phyloP scores from a whole-genome alignment of 2,329 filamentous ascomycete species.

The Sporothrix euskadiensis region DNA sequence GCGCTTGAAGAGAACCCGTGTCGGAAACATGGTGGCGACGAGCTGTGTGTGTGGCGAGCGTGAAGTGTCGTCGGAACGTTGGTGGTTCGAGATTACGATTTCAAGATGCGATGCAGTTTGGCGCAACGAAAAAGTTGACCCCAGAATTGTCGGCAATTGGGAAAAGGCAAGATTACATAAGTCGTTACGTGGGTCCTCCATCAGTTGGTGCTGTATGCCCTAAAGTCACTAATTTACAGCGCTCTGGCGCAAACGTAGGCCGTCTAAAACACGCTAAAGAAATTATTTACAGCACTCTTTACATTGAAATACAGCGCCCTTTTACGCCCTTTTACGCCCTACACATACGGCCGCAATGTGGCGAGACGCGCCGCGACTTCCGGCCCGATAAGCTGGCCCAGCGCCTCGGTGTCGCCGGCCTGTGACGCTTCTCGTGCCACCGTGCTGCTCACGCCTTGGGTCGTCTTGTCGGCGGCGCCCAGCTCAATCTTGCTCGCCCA shows the following conservation, averaged over 20 bases:
- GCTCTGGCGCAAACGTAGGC: not conserved
- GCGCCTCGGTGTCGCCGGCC: conserved; percentile 46
- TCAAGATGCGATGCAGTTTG: not conserved
- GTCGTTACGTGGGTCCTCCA: not conserved
- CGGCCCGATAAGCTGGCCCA: conserved; percentile 57
- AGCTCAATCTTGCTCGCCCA: conserved; percentile 65
- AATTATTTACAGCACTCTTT: not conserved
- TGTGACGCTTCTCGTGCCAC: conserved; percentile 60
- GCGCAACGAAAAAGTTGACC: conserved; percentile 18
- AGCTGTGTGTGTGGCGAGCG: not conserved
- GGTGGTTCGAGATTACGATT: not conserved
- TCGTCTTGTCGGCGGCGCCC: conserved; percentile 49
- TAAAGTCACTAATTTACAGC: not conserved
- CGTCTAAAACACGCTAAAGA: conserved; percentile 3
- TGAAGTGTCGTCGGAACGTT: conserved; percentile 29
- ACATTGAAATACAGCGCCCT: not conserved
- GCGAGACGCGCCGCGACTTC: conserved; percentile 61
- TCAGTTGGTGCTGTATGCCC: not conserved
- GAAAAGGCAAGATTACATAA: conserved; percentile 7
- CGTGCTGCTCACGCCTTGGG: conserved; percentile 58
- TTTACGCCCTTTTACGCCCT: not conserved
- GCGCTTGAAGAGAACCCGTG: conserved; percentile 67
- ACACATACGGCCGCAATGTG: conserved; percentile 55
- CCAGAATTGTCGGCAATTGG: not conserved
- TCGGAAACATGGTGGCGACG: conserved; percentile 61